Conservation (phyloP, 768 basidiomycete species). For the Filobasidium wieringae region DNA sequence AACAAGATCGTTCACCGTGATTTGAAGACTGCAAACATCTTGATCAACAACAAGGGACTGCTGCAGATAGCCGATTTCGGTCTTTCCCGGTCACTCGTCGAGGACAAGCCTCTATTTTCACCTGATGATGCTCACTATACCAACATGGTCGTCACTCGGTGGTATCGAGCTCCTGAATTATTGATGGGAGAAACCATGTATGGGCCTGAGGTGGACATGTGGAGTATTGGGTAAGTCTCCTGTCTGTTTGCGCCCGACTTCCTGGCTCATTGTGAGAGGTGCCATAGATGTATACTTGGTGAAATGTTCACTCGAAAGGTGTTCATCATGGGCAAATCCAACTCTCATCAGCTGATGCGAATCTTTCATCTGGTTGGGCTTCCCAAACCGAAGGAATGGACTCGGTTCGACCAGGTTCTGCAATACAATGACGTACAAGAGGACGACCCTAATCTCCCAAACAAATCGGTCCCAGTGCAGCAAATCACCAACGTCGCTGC, state of each 20-base stretch:
- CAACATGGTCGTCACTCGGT: constrained; percentile 93
- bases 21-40: constrained; percentile 95
- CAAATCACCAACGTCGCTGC: neutral
- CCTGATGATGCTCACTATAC: constrained; percentile 60
- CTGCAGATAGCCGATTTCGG: constrained; percentile 93
- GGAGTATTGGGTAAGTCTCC: constrained; percentile 87
- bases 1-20: constrained; percentile 95
- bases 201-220: constrained; percentile 89
- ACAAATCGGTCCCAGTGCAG: constrained; percentile 1
- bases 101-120: constrained; percentile 25
- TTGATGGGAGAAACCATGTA: constrained; percentile 79
- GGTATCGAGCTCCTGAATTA: constrained; percentile 96
- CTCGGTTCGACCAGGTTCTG: neutral
- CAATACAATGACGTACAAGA: constrained; percentile 11
- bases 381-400: constrained; percentile 40
- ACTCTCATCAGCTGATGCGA: constrained; percentile 79
- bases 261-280: too few relatives aligned
- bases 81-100: constrained; percentile 58
- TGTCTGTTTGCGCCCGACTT: too few relatives aligned
- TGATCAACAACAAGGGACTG: constrained; percentile 74
- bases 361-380: constrained; percentile 86
- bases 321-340: constrained; percentile 74
- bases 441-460: constrained; percentile 3
- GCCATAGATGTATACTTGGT: constrained; percentile 83
- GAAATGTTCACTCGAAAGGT: constrained; percentile 87